A percentile compares a stretch with the other conserved stretches of the same genome.
phyloP scores from a whole-genome alignment of 73 alveolate species.

The Uronychia binucleata region DNA sequence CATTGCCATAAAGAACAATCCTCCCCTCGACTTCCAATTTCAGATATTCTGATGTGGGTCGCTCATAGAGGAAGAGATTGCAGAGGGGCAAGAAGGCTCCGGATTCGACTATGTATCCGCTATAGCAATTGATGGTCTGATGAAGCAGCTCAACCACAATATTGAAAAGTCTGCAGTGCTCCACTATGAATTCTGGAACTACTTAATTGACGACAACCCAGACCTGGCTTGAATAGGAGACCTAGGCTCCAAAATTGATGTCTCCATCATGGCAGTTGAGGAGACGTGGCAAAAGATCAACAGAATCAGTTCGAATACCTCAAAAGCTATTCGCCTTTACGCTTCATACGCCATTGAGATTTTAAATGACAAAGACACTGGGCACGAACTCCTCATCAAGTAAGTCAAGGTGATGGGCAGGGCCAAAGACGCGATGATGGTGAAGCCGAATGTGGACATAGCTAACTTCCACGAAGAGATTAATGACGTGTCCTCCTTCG shows the following conservation, averaged over 20 bases:
- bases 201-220: conserved; percentile 83
- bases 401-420: conserved; percentile 69
- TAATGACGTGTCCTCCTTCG: conserved; percentile 16
- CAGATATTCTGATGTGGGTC: conserved; percentile 79
- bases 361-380: conserved; percentile 86
- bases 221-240: conserved; percentile 81
- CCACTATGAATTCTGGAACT: conserved; percentile 90
- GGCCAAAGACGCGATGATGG: conserved; percentile 61
- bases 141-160: conserved; percentile 67
- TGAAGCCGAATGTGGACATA: conserved; percentile 27
- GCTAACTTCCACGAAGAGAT: conserved; percentile 38
- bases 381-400: conserved; percentile 59
- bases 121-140: conserved; percentile 78
- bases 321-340: conserved; percentile 74
- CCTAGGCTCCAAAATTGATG: conserved; percentile 83
- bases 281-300: conserved; percentile 78
- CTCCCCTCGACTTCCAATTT: conserved; percentile 88
- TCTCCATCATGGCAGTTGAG: conserved; percentile 74
- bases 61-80: conserved; percentile 71
- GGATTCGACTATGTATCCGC: conserved; percentile 86
- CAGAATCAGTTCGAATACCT: conserved; percentile 66
- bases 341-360: conserved; percentile 83
- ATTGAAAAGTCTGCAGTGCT: conserved; percentile 72
- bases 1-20: conserved; percentile 74
- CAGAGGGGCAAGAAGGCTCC: conserved; percentile 72